phyloP scores from a whole-genome alignment of 306 rosid species.

The Rosa multiflora region DNA sequence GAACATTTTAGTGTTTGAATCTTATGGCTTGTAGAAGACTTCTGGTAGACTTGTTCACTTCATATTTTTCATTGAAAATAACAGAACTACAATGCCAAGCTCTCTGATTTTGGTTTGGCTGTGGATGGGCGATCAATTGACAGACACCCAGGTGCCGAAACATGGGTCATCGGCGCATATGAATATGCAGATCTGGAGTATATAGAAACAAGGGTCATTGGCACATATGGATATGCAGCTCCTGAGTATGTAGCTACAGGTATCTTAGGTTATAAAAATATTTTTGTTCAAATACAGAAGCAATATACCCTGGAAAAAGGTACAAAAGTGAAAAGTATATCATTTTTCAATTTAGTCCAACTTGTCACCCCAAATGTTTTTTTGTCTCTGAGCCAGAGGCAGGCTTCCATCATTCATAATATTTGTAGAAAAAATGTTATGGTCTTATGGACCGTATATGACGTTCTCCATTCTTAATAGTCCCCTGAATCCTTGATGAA shows the following conservation, averaged over 20 bases:
- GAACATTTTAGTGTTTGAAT: slow-evolving; percentile 9
- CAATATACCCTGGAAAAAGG: neutral
- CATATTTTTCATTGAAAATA: slow-evolving; percentile 14
- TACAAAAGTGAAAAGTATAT: neutral
- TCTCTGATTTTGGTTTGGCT: slow-evolving; percentile 91
- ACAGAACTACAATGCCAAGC: slow-evolving; percentile 71
- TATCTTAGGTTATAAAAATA: slow-evolving; percentile 29
- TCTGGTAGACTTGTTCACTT: slow-evolving; percentile 19
- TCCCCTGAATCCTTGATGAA: neutral
- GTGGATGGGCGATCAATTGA: slow-evolving; percentile 87
- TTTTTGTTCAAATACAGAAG: neutral
- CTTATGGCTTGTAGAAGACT: slow-evolving; percentile 4
- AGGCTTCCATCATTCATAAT: neutral
- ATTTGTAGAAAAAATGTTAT: neutral
- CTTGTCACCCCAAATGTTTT: neutral
- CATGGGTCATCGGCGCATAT: slow-evolving; percentile 85
- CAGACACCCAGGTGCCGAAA: slow-evolving; percentile 56
- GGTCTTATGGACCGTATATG: neutral
- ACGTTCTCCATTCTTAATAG: neutral
- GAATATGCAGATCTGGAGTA: slow-evolving; percentile 97
- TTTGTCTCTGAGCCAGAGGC: neutral
- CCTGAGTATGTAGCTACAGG: slow-evolving; percentile 98
- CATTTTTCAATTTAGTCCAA: neutral
- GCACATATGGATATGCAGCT: slow-evolving; percentile 95
- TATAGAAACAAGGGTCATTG: slow-evolving; percentile 87